phyloP scores from a whole-genome alignment of 768 basidiomycete species.

The Agaricus blazei region DNA sequence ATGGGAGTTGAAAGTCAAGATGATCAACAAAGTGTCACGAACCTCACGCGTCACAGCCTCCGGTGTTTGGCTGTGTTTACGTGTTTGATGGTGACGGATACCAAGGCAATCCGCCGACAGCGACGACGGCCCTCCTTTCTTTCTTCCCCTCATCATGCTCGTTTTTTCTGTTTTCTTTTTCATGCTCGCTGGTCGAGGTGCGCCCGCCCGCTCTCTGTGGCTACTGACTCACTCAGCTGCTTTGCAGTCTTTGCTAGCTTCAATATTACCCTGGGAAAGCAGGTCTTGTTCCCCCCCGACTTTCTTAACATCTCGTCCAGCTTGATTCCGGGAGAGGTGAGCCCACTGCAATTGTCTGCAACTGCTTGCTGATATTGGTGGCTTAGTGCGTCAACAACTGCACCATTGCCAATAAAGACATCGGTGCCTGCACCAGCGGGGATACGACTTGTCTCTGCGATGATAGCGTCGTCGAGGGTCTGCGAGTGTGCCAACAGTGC shows the following conservation, averaged over 20 bases:
- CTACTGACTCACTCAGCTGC: background rate
- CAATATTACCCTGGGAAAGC: constrained; percentile 39
- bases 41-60: constrained; percentile 22
- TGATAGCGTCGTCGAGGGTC: constrained; percentile 29
- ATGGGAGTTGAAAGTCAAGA: constrained; percentile 30
- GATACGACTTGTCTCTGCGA: constrained; percentile 53
- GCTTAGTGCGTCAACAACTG: constrained; percentile 32
- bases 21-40: constrained; percentile 11
- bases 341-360: constrained; percentile 18
- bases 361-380: constrained; percentile 8
- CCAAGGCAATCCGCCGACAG: background rate
- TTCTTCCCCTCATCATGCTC: constrained; percentile 12
- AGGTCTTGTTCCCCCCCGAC: constrained; percentile 33
- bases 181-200: constrained; percentile 58
- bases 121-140: background rate
- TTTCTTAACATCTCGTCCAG: constrained; percentile 39
- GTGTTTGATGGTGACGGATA: constrained; percentile 20
- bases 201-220: background rate
- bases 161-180: constrained; percentile 27
- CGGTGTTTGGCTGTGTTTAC: constrained; percentile 19
- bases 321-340: constrained; percentile 22
- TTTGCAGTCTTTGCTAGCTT: constrained; percentile 35
- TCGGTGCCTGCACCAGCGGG: constrained; percentile 37
- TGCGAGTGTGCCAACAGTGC: constrained; percentile 62
- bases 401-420: constrained; percentile 16